A percentile compares a stretch with the other conserved stretches of the same genome.
These are phyloP conservation scores for Phlebopus sp. DNA, from an alignment of 1,284 basidiomycete species.

Conservation along the genomic window DNA sequence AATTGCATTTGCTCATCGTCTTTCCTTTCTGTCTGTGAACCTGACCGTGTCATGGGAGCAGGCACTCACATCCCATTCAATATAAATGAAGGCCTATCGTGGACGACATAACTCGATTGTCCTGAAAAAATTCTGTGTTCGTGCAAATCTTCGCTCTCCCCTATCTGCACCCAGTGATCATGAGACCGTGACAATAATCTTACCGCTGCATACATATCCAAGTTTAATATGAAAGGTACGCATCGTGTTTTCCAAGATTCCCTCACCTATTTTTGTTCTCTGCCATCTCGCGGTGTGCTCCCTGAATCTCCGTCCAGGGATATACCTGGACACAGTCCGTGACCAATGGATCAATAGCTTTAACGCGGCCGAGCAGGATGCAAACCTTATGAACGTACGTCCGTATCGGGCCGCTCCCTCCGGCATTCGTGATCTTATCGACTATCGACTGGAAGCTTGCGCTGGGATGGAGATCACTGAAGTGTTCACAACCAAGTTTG, in stretches of 20 bases:
- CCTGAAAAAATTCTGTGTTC: background rate
- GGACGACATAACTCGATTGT: background rate
- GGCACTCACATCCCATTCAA: background rate
- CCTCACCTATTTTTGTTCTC: slow-evolving; percentile 71
- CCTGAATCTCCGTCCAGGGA: slow-evolving; percentile 79
- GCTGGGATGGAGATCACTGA: slow-evolving; percentile 4
- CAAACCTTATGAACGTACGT: slow-evolving; percentile 76
- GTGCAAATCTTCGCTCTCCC: background rate
- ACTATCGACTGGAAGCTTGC: slow-evolving; percentile 50
- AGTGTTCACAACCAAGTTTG: slow-evolving; percentile 1
- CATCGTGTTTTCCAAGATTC: slow-evolving; percentile 4
- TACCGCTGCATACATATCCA: slow-evolving; percentile 45
- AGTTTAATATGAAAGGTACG: background rate
- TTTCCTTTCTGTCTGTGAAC: background rate
- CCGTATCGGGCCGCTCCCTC: slow-evolving; percentile 61
- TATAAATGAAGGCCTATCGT: background rate
- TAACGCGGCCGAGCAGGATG: slow-evolving; percentile 10
- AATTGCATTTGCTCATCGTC: slow-evolving; percentile 5
- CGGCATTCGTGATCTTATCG: slow-evolving; percentile 54
- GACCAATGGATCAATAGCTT: slow-evolving; percentile 15
- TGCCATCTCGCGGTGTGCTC: slow-evolving; percentile 87
- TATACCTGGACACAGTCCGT: slow-evolving; percentile 53
- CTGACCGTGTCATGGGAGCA: background rate
- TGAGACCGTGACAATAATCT: slow-evolving; percentile 52
- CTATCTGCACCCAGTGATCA: slow-evolving; percentile 19